These are phyloP conservation scores for Cutaneotrichosporon cyanovorans DNA, from an alignment of 1,284 basidiomycete species.

Conservation along the genomic window DNA sequence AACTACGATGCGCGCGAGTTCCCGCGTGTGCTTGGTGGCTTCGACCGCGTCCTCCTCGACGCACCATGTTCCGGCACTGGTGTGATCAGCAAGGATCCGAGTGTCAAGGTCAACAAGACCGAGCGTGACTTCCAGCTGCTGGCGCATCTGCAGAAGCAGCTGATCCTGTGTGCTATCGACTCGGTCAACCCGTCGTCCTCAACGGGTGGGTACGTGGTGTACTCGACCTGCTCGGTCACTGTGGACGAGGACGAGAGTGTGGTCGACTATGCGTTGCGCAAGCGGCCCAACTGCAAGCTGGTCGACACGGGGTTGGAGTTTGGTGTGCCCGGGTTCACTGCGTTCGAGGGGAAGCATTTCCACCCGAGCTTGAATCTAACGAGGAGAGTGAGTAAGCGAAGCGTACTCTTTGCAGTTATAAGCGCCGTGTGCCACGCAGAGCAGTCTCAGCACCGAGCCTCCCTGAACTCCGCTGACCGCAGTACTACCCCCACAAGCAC, in stretches of 20 bases:
- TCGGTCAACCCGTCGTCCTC: conserved; percentile 82
- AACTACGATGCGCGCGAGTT: conserved; percentile 97
- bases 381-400: conserved; percentile 48
- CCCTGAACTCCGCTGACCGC: conserved; percentile 7
- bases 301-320: conserved; percentile 91
- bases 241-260: conserved; percentile 98
- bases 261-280: conserved; percentile 95
- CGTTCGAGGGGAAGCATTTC: conserved; percentile 83
- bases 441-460: too few relatives aligned
- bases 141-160: conserved; percentile 95
- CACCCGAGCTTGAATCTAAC: conserved; percentile 71
- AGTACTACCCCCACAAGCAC: conserved; percentile 47
- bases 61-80: conserved; percentile 98
- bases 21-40: conserved; percentile 99
- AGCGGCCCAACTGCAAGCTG: conserved; percentile 89
- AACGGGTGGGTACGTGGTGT: conserved; percentile 90
- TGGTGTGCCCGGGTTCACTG: conserved; percentile 83
- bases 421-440: too few relatives aligned
- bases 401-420: too few relatives aligned
- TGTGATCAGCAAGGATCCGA: conserved; percentile 94
- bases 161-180: conserved; percentile 97
- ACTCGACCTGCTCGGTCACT: conserved; percentile 97
- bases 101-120: conserved; percentile 97
- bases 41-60: conserved; percentile 91
- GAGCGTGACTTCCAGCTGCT: conserved; percentile 91